Evolutionary conservation across 2,329 filamentous ascomycete genomes (phyloP).

Genomic region (Escovopsis weberi): DNA sequence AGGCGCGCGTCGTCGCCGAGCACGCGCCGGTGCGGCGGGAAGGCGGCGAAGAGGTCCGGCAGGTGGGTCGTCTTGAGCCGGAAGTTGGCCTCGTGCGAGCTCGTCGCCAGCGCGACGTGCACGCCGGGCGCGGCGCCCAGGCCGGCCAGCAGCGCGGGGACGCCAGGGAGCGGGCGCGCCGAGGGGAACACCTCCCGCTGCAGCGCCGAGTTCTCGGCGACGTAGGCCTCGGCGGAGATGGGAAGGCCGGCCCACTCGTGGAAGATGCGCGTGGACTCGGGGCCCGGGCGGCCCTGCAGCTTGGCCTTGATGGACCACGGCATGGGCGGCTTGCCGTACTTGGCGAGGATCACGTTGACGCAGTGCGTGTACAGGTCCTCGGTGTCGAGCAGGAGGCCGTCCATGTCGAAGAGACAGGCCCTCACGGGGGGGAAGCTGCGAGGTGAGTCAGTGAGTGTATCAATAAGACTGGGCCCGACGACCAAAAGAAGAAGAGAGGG

Average conservation of each 20-base stretch:
- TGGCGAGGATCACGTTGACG: conserved; percentile 67
- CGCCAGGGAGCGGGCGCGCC: conserved; percentile 66
- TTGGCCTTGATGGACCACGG: conserved; percentile 93
- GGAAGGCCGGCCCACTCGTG: conserved; percentile 77
- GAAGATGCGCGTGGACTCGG: conserved; percentile 39
- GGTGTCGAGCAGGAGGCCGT: conserved; percentile 85
- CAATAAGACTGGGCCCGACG: neutral
- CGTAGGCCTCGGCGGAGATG: conserved; percentile 55
- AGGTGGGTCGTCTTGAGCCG: conserved; percentile 58
- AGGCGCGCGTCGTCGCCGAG: conserved; percentile 78
- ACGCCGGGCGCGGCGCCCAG: conserved; percentile 40
- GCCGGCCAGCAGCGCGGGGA: conserved; percentile 49
- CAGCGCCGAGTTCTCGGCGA: conserved; percentile 40
- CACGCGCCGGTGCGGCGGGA: conserved; percentile 56
- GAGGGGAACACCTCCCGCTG: conserved; percentile 60
- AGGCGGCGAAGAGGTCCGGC: conserved; percentile 44
- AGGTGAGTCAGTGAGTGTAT: neutral
- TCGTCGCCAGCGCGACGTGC: conserved; percentile 78
- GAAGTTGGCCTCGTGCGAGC: conserved; percentile 58
- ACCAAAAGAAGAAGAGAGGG: no score
- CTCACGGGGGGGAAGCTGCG: conserved; percentile 61
- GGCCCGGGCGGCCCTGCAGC: conserved; percentile 47
- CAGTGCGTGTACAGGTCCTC: conserved; percentile 80
- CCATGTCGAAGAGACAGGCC: conserved; percentile 97
- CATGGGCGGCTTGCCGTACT: conserved; percentile 58